Conservation (phyloP, 2,329 filamentous ascomycete genomes). For the Beauveria australis region DNA sequence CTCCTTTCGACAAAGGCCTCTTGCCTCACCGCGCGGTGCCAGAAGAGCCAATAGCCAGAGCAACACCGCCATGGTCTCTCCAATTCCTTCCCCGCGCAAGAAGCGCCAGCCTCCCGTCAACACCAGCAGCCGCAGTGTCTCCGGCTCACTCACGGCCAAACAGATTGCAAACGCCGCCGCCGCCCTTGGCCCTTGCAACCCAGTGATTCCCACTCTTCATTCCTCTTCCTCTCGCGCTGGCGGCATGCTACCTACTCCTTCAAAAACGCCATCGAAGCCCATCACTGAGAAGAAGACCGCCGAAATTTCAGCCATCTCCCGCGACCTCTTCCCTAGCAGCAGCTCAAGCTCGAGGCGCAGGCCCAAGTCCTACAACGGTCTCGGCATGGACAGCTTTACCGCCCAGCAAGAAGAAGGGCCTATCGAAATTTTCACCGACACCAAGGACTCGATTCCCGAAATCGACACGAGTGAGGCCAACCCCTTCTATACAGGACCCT, state of each 20-base stretch:
- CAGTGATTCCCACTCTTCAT: constrained; percentile 17
- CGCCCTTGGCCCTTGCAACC: constrained; percentile 29
- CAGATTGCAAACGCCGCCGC: constrained; percentile 34
- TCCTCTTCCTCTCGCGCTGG: constrained; percentile 15
- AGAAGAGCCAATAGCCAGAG: constrained; percentile 23
- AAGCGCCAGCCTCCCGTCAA: constrained; percentile 40
- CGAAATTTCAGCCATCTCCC: constrained; percentile 46
- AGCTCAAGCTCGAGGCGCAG: constrained; percentile 48
- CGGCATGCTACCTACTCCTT: constrained; percentile 66
- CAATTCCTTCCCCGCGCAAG: constrained; percentile 42
- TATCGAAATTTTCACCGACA: constrained; percentile 72
- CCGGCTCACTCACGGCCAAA: constrained; percentile 36
- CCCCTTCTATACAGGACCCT: constrained; percentile 55
- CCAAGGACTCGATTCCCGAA: constrained; percentile 67
- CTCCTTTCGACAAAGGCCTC: constrained; percentile 25
- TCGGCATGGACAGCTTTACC: constrained; percentile 50
- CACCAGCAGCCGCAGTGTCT: constrained; percentile 35
- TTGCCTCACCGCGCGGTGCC: constrained; percentile 25
- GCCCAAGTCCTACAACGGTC: constrained; percentile 47
- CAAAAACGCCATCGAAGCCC: constrained; percentile 66
- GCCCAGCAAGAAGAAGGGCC: constrained; percentile 46
- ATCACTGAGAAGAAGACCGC: constrained; percentile 41
- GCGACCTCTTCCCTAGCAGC: constrained; percentile 54
- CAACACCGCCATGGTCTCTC: constrained; percentile 29
- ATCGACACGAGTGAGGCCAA: constrained; percentile 60